phyloP scores from a whole-genome alignment of 768 basidiomycete species.

The Sistotremastrum suecicum region DNA sequence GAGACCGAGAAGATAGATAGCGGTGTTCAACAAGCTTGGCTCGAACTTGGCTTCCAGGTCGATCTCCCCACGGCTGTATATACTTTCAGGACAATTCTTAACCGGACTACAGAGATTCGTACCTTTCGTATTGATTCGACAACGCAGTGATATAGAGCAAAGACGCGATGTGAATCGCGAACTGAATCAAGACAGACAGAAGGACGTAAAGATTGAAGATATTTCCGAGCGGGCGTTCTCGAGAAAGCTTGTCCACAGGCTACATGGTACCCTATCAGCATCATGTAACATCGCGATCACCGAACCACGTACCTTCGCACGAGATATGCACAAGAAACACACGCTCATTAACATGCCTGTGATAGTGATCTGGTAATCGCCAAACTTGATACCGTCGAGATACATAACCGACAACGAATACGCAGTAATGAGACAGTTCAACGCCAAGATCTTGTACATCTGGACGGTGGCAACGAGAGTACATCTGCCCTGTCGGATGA shows the following conservation, averaged over 20 bases:
- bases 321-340: constrained; percentile 95
- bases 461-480: constrained; percentile 97
- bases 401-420: constrained; percentile 97
- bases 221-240: constrained; percentile 85
- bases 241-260: constrained; percentile 94
- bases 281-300: background rate
- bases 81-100: background rate
- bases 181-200: constrained; percentile 82
- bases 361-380: constrained; percentile 96
- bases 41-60: constrained; percentile 96
- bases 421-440: constrained; percentile 98
- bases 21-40: constrained; percentile 88
- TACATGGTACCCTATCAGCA: constrained; percentile 17
- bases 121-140: constrained; percentile 67
- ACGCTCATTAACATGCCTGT: constrained; percentile 97
- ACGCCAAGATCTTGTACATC: constrained; percentile 98
- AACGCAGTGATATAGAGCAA: constrained; percentile 90
- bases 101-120: constrained; percentile 19
- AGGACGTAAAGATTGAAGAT: constrained; percentile 97
- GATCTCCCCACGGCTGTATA: constrained; percentile 50
- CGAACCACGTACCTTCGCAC: constrained; percentile 66
- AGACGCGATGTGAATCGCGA: constrained; percentile 81
- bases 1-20: constrained; percentile 88
- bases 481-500: constrained; percentile 96
- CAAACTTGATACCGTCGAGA: constrained; percentile 97